These are phyloP conservation scores for Leishmania aethiopica DNA, from an alignment of 208 protist genomes.

Conservation along the genomic window DNA sequence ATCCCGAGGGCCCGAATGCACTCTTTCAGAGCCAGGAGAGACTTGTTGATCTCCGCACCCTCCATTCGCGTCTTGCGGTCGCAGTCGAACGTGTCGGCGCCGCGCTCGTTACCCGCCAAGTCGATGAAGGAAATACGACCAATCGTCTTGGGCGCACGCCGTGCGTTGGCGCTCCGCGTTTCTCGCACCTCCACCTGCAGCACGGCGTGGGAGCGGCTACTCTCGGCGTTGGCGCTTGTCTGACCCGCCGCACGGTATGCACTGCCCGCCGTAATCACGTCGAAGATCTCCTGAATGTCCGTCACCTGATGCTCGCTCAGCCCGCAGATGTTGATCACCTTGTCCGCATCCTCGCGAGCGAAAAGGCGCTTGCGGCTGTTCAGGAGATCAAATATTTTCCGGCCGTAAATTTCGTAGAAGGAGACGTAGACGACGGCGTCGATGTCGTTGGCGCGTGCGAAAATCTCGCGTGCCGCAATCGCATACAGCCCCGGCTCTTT, in stretches of 20 bases:
- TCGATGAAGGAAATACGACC: conserved; percentile 99
- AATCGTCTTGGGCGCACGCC: conserved; percentile 59
- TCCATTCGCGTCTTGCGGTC: conserved; percentile 97
- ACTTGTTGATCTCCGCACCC: conserved; percentile 99
- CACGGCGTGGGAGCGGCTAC: conserved; percentile 93
- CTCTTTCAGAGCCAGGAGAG: conserved; percentile 98
- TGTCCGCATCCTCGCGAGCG: conserved; percentile 94
- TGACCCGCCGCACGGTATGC: conserved; percentile 85
- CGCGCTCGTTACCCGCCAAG: conserved; percentile 98
- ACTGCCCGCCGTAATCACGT: conserved; percentile 91
- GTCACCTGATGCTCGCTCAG: conserved; percentile 89
- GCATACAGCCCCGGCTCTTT: conserved; percentile 93
- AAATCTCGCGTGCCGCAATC: conserved; percentile 95
- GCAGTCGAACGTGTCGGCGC: conserved; percentile 94
- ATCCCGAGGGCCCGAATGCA: conserved; percentile 97
- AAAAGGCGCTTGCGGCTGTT: conserved; percentile 93
- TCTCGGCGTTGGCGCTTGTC: conserved; percentile 93
- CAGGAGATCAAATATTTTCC: conserved; percentile 97
- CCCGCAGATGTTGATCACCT: conserved; percentile 95
- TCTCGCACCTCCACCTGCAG: conserved; percentile 87
- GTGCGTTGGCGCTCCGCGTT: conserved; percentile 22
- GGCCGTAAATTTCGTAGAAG: conserved; percentile 98
- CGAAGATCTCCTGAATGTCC: conserved; percentile 88
- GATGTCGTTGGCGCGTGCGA: conserved; percentile 64
- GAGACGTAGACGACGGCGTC: conserved; percentile 79